Evolutionary conservation across 495 filamentous ascomycete species (phyloP), one percentile per base, ranked within the genome.

Genomic region (Massariosphaeria phaeospora): DNA sequence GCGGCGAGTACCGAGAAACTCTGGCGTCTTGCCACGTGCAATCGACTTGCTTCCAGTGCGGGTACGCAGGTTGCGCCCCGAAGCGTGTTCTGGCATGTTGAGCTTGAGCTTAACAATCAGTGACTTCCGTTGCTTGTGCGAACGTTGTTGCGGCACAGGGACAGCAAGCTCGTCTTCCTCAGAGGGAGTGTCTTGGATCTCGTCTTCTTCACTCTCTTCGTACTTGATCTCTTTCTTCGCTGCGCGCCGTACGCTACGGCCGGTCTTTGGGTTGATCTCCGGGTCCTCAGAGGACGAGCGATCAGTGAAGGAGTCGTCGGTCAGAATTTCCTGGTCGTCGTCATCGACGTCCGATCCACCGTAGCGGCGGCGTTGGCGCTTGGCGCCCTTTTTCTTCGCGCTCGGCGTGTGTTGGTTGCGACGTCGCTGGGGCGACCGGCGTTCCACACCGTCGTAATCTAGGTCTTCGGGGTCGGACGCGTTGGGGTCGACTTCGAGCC

Each of bases 381-480:
- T 81, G 44, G 72, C 72, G 5, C 73, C 71, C 50, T 72, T 75
- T 42, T 61, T 64, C 49, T 66, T 65, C 23, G 68, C 67, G 45
- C 27, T 20, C 4, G 55, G 40, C 2, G 25, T 23, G 9, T 15
- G 45, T n/a, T 57, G 64, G 3, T 49, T 55, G 44, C 61, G 66
- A 8, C 58, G 59, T 29, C 57, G 41, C 20, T 52, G 26, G 6
- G 47, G 59, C 26, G 57, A 42, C 11, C 43, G 35, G 18, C 48
- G 56, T 24, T 61, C 49, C 11, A 25, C 26, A 25, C 75, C 76
- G 38, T 79, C 76, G 68, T 87, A 95, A 66, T 88, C 88, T 38
- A 84, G 83, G 58, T 95, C 89, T 38, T 89, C 81, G 0, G 88
- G 80, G 62, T 95, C 89, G 38, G 89, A 93, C 65, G 86, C 86